Conservation (phyloP, 2,329 filamentous ascomycete species). For the Myriosclerotinia scirpicola region DNA sequence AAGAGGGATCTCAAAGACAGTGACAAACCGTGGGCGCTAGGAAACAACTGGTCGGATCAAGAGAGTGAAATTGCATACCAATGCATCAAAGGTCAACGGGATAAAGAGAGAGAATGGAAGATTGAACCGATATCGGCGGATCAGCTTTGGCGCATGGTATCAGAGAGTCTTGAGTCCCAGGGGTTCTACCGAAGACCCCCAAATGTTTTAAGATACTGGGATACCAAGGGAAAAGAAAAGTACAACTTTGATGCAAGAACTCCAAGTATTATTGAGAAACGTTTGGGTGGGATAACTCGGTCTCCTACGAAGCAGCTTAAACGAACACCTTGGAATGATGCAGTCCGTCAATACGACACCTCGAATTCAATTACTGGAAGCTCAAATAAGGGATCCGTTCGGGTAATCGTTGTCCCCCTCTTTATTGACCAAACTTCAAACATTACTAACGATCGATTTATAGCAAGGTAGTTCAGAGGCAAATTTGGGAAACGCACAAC, state of each 20-base stretch:
- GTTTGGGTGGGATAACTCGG: too few relatives aligned
- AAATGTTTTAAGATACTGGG: conserved; percentile 11
- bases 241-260: conserved; percentile 8
- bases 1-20: not conserved
- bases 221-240: conserved; percentile 10
- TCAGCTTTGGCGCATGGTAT: conserved; percentile 6
- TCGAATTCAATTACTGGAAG: not conserved
- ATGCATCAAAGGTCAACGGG: conserved; percentile 13
- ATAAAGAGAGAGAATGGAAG: not conserved
- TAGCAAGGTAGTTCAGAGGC: not conserved
- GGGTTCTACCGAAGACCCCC: not conserved
- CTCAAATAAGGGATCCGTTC: not conserved
- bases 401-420: not conserved
- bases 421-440: not conserved
- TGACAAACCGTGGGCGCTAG: not conserved
- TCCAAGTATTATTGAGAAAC: not conserved
- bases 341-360: too few relatives aligned
- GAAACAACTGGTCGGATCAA: conserved; percentile 12
- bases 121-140: conserved; percentile 2
- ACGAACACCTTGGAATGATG: not conserved
- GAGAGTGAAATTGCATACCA: conserved; percentile 7
- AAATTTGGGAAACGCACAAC: not conserved
- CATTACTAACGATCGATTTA: not conserved
- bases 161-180: not conserved
- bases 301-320: not conserved